A percentile compares a stretch with the other conserved stretches of the same genome.
These are phyloP conservation scores for Hypoxylon sp. DNA, from an alignment of 2,329 filamentous ascomycete genomes.

Conservation along the genomic window DNA sequence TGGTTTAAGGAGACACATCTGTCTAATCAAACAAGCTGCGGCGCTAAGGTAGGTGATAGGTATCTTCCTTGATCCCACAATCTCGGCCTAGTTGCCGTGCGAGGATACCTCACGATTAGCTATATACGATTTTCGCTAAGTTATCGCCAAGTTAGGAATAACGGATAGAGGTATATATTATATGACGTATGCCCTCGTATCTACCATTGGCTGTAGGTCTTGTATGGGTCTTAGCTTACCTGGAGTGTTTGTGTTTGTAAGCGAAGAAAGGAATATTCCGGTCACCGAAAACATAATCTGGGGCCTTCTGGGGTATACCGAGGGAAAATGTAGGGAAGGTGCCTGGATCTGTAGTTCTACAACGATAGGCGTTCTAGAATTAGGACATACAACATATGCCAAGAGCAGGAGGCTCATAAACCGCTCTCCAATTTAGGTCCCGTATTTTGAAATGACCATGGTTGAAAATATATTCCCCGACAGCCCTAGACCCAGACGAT, in stretches of 20 bases:
- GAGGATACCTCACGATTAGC: not conserved
- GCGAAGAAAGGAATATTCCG: not conserved
- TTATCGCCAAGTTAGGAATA: not conserved
- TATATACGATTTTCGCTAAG: not conserved
- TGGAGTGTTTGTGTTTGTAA: not conserved
- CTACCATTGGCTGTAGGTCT: not conserved
- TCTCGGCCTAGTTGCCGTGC: not conserved
- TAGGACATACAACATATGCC: slow-evolving; percentile 8
- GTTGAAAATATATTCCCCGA: not conserved
- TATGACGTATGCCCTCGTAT: not conserved
- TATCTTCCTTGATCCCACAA: slow-evolving; percentile 3
- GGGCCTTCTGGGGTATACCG: not conserved
- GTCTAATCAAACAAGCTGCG: not conserved
- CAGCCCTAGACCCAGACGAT: not conserved
- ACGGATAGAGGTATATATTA: not conserved
- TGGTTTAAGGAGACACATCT: slow-evolving; percentile 4
- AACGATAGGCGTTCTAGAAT: slow-evolving; percentile 12
- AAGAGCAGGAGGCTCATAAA: slow-evolving; percentile 16
- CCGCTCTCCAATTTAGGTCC: not conserved
- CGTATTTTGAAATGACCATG: slow-evolving; percentile 3
- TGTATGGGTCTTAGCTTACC: not conserved
- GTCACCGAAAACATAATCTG: slow-evolving; percentile 2
- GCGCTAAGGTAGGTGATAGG: slow-evolving; percentile 6
- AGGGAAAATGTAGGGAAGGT: not conserved
- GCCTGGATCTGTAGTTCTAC: slow-evolving; percentile 1